phyloP scores from a whole-genome alignment of 1,139 yeast genomes.

The Spencermartinsiella ligniputridi region DNA sequence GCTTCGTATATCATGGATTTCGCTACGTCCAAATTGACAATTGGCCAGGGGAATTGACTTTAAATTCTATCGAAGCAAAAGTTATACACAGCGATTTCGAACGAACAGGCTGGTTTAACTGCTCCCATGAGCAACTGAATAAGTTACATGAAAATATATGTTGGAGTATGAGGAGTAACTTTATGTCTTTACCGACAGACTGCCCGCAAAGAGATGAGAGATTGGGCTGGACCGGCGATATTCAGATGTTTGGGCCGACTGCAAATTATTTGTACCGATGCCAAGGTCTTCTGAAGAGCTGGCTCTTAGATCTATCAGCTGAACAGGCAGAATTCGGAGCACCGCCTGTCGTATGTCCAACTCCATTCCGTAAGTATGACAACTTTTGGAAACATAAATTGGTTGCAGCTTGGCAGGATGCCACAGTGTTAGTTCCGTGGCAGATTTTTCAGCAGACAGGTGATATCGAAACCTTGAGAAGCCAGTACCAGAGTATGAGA shows the following conservation, averaged over 20 bases:
- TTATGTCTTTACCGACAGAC: conserved; percentile 22
- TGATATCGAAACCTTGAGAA: conserved; percentile 17
- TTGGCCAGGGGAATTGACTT: conserved; percentile 18
- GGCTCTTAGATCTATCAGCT: conserved; percentile 22
- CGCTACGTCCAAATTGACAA: conserved; percentile 22
- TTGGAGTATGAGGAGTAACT: conserved; percentile 24
- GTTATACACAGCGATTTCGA: conserved; percentile 19
- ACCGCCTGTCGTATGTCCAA: conserved; percentile 25
- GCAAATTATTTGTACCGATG: conserved; percentile 23
- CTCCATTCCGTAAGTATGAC: conserved; percentile 18
- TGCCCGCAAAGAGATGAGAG: conserved; percentile 29
- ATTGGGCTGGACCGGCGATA: conserved; percentile 28
- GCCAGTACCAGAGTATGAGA: conserved; percentile 22
- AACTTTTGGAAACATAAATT: conserved; percentile 16
- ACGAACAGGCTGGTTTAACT: conserved; percentile 20
- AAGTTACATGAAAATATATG: conserved; percentile 19
- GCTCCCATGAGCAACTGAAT: conserved; percentile 19
- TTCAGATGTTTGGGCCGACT: conserved; percentile 24
- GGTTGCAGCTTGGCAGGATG: conserved; percentile 28
- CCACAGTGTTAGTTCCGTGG: conserved; percentile 24
- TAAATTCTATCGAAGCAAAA: conserved; percentile 14
- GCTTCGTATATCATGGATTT: conserved; percentile 25
- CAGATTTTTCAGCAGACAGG: conserved; percentile 19
- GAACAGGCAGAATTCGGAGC: conserved; percentile 22
- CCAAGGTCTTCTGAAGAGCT: conserved; percentile 19